Conservation (phyloP, 1,284 basidiomycete species). For the Athelia psychrophila region DNA sequence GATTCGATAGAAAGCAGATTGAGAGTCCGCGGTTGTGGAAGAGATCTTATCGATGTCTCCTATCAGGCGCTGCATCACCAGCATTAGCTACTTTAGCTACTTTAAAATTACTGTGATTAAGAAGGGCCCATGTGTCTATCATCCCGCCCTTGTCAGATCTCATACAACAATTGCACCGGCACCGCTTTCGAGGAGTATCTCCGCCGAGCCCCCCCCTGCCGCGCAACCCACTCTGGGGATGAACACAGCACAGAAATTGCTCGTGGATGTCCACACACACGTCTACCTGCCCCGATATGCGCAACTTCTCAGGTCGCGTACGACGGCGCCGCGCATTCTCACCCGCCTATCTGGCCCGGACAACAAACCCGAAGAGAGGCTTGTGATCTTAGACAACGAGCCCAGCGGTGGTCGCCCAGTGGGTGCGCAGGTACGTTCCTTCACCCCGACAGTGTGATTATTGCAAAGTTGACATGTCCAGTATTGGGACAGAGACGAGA, state of each 20-base stretch:
- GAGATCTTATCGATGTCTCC: not conserved
- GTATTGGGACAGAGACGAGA: conserved; percentile 55
- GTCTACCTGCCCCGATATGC: conserved; percentile 78
- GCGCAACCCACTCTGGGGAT: not conserved
- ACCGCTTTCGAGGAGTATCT: too few relatives aligned
- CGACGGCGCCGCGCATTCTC: conserved; percentile 66
- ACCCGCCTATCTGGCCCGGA: conserved; percentile 39
- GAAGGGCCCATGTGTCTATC: too few relatives aligned
- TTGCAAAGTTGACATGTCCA: conserved; percentile 13
- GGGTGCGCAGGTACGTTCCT: conserved; percentile 39
- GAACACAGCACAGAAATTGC: conserved; percentile 24
- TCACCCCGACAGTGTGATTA: not conserved
- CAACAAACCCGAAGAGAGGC: conserved; percentile 39
- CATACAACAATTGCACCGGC: too few relatives aligned
- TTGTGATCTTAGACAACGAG: conserved; percentile 47
- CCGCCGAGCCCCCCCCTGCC: too few relatives aligned
- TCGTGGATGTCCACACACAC: conserved; percentile 82
- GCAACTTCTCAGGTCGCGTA: conserved; percentile 56
- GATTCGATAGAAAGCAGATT: not conserved
- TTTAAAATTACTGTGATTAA: too few relatives aligned
- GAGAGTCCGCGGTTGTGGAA: not conserved
- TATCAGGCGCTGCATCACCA: not conserved
- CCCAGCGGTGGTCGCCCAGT: conserved; percentile 50
- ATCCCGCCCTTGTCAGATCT: too few relatives aligned
- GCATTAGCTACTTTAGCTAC: not conserved